Evolutionary conservation across 768 basidiomycete species (phyloP).

Genomic region (Fistulinella prunicolor): DNA sequence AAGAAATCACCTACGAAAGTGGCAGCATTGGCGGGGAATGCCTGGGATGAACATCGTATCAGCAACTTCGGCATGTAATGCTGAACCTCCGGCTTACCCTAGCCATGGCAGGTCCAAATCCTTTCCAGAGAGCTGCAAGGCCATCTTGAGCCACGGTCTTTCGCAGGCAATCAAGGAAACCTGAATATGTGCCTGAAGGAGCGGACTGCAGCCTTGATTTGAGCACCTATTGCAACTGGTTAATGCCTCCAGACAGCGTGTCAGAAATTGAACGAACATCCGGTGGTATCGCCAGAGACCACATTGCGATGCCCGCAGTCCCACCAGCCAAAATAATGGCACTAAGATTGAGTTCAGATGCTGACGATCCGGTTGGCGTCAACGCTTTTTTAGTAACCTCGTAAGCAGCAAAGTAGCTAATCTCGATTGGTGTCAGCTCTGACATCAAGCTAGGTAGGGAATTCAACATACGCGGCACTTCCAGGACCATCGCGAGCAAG

Average conservation of each 20-base stretch:
- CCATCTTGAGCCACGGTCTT: constrained; percentile 93
- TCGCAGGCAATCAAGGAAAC: constrained; percentile 86
- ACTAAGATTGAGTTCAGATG: constrained; percentile 77
- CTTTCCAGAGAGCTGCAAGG: constrained; percentile 87
- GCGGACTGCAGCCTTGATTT: constrained; percentile 97
- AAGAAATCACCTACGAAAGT: constrained; percentile 65
- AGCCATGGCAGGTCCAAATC: constrained; percentile 96
- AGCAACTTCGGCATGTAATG: background rate
- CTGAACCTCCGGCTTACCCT: constrained; percentile 48
- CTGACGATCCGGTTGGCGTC: constrained; percentile 76
- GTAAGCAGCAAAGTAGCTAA: constrained; percentile 94
- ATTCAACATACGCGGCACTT: constrained; percentile 78
- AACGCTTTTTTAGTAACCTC: constrained; percentile 88
- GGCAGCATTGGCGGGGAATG: constrained; percentile 97
- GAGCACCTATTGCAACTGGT: constrained; percentile 60
- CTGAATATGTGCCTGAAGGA: constrained; percentile 95
- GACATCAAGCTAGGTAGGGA: background rate
- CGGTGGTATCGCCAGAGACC: constrained; percentile 95
- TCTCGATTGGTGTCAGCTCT: constrained; percentile 4
- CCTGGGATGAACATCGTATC: constrained; percentile 42
- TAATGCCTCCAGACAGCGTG: constrained; percentile 1
- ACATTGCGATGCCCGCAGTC: constrained; percentile 96
- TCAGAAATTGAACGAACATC: constrained; percentile 57
- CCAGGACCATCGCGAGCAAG: constrained; percentile 94
- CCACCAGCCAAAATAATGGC: constrained; percentile 92